phyloP scores from a whole-genome alignment of 495 filamentous ascomycete species.

The Talaromyces wortmannii region DNA sequence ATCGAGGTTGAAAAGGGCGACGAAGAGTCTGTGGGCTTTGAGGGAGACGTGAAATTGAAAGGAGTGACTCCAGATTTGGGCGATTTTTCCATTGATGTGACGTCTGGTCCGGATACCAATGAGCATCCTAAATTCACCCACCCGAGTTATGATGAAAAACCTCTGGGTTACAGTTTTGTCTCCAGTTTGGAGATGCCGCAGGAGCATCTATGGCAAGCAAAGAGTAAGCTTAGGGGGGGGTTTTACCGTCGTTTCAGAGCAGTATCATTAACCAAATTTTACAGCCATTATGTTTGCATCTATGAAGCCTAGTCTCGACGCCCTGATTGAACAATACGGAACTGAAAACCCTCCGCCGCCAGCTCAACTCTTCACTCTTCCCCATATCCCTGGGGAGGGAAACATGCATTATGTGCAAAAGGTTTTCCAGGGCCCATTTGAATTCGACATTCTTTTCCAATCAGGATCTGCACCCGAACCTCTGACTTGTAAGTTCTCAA shows the following conservation, averaged over 20 bases:
- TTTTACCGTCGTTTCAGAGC: not conserved
- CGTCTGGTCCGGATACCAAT: constrained; percentile 57
- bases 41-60: constrained; percentile 65
- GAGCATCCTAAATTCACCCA: constrained; percentile 55
- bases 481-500: constrained; percentile 44
- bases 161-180: constrained; percentile 68
- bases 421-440: constrained; percentile 82
- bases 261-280: not conserved
- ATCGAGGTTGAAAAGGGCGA: constrained; percentile 50
- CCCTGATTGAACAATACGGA: constrained; percentile 60
- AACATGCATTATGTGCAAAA: constrained; percentile 92
- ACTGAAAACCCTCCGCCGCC: constrained; percentile 69
- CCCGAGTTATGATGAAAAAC: constrained; percentile 62
- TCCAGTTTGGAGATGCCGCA: constrained; percentile 60
- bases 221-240: constrained; percentile 36
- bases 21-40: constrained; percentile 51
- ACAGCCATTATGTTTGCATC: constrained; percentile 62
- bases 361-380: constrained; percentile 76
- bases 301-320: constrained; percentile 71
- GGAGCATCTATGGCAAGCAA: constrained; percentile 78
- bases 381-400: constrained; percentile 59
- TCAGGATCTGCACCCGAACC: constrained; percentile 61
- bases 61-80: constrained; percentile 72
- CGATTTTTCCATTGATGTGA: constrained; percentile 77
- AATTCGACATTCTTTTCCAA: constrained; percentile 89